These are phyloP conservation scores for Plasmodium gallinaceum DNA, from an alignment of 169 alveolate species.

Conservation along the genomic window DNA sequence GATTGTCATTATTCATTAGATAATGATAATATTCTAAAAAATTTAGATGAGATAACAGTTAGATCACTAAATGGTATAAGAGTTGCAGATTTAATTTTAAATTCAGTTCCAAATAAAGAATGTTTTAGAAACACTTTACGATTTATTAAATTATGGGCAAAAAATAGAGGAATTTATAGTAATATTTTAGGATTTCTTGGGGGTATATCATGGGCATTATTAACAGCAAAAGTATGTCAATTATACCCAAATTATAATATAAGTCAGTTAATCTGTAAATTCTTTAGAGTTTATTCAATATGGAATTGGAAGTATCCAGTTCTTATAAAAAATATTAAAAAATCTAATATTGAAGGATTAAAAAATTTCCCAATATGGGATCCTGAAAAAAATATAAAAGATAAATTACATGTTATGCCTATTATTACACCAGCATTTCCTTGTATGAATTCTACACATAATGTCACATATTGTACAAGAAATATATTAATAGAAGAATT, in stretches of 20 bases:
- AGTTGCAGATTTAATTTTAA: conserved; percentile 95
- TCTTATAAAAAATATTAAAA: conserved; percentile 91
- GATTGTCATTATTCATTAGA: conserved; percentile 88
- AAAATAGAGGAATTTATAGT: conserved; percentile 97
- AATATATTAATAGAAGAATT: conserved; percentile 95
- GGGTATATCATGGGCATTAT: conserved; percentile 99
- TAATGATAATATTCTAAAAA: conserved; percentile 86
- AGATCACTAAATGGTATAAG: conserved; percentile 95
- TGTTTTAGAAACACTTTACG: conserved; percentile 95
- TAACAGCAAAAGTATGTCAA: conserved; percentile 97
- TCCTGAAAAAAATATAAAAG: conserved; percentile 91
- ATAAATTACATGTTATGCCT: conserved; percentile 94
- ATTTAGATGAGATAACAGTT: conserved; percentile 92
- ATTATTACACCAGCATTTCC: conserved; percentile 99
- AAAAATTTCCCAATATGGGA: conserved; percentile 94
- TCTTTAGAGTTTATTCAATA: conserved; percentile 93
- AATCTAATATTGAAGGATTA: conserved; percentile 89
- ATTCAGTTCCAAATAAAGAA: conserved; percentile 94
- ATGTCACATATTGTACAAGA: conserved; percentile 95
- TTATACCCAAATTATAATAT: conserved; percentile 95
- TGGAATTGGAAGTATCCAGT: conserved; percentile 94
- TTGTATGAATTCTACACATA: conserved; percentile 96
- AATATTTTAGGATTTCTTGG: conserved; percentile 98
- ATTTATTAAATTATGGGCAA: conserved; percentile 98
- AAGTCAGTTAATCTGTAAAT: conserved; percentile 93